Conservation (phyloP, 306 rosid genomes). For the Neltuma alba region DNA sequence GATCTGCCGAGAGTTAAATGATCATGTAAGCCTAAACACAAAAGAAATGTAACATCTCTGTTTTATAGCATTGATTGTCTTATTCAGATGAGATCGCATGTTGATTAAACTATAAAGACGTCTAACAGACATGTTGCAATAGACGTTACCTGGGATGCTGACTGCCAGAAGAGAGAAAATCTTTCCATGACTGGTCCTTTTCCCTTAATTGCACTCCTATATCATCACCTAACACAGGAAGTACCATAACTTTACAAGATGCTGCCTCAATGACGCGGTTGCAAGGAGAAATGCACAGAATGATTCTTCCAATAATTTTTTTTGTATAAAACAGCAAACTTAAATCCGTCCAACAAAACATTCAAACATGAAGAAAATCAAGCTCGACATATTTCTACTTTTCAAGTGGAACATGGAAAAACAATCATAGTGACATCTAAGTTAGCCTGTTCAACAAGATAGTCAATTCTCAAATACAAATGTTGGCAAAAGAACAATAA, state of each 20-base stretch:
- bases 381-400: conserved; percentile 8
- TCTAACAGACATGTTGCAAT: background rate
- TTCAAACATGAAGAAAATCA: conserved; percentile 15
- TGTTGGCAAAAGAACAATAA: conserved; percentile 10
- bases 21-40: conserved; percentile 34
- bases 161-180: conserved; percentile 59
- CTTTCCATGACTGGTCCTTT: conserved; percentile 68
- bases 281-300: conserved; percentile 37
- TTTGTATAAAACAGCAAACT: conserved; percentile 4
- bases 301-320: conserved; percentile 12
- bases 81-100: background rate
- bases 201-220: conserved; percentile 60
- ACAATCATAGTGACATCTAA: background rate
- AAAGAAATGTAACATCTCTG: conserved; percentile 14
- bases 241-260: conserved; percentile 68
- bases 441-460: background rate
- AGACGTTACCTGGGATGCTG: conserved; percentile 51
- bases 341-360: conserved; percentile 17
- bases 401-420: conserved; percentile 36
- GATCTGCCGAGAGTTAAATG: conserved; percentile 55
- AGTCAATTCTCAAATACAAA: background rate
- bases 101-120: conserved; percentile 1
- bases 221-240: conserved; percentile 67
- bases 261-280: conserved; percentile 83
- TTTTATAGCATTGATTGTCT: background rate